Evolutionary conservation across 495 filamentous ascomycete species (phyloP).

Genomic region (Aspergillus incahuasiensis): DNA sequence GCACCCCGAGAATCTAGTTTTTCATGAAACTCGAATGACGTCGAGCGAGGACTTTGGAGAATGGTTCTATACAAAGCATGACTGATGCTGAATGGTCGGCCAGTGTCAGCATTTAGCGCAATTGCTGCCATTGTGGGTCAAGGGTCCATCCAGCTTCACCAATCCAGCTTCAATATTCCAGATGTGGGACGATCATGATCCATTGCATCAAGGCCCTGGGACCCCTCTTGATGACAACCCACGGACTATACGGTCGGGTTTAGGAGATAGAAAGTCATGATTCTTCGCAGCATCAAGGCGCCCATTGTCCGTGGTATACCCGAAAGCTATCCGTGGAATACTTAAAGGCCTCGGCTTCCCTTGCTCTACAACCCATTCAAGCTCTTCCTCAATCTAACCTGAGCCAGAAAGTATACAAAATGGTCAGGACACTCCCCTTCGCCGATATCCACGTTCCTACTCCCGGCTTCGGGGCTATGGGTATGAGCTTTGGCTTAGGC

Average conservation of each 20-base stretch:
- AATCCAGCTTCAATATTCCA: neutral
- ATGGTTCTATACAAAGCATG: no score
- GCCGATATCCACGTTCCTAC: conserved; percentile 33
- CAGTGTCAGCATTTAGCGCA: conserved; percentile 2
- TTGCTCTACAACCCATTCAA: neutral
- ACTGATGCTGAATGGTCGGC: neutral
- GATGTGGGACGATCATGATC: neutral
- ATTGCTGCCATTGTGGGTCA: neutral
- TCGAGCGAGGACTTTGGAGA: neutral
- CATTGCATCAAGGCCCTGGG: neutral
- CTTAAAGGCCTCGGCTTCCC: neutral
- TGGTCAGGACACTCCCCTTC: conserved; percentile 43
- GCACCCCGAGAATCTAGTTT: no score
- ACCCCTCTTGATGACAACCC: neutral
- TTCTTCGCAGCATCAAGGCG: neutral
- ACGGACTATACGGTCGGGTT: neutral
- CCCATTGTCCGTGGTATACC: neutral
- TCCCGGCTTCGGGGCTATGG: conserved; percentile 47
- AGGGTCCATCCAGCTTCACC: neutral
- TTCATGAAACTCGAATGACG: no score
- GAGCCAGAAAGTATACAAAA: conserved; percentile 19
- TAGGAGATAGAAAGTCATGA: neutral
- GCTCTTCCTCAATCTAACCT: no score
- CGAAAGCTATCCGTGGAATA: neutral
- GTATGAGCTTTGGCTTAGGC: conserved; percentile 40